Percentiles rank a stretch among this genome's conserved stretches.
Evolutionary conservation across 345 rosid species (phyloP).

Genomic region (Hypericum perforatum): DNA sequence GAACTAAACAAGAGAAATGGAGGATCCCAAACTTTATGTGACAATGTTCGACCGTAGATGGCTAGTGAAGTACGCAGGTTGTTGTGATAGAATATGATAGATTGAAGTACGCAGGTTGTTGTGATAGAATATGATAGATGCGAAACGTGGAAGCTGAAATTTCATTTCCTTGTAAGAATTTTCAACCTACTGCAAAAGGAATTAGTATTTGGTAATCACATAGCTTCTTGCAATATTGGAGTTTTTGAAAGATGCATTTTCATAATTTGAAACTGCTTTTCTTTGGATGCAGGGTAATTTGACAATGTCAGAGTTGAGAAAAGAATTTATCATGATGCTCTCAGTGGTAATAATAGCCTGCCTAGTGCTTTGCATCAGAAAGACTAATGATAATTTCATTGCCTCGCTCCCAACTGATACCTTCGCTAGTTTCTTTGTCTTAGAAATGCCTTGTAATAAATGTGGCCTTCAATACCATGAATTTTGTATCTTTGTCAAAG

Average conservation of each 20-base stretch:
- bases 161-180: too few species aligned
- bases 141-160: not conserved
- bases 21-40: slow-evolving; percentile 80
- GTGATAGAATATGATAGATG: slow-evolving; percentile 1
- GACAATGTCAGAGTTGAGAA: slow-evolving; percentile 77
- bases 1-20: slow-evolving; percentile 85
- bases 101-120: slow-evolving; percentile 3
- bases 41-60: slow-evolving; percentile 75
- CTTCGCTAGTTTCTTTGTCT: slow-evolving; percentile 19
- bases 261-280: slow-evolving; percentile 1
- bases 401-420: slow-evolving; percentile 44
- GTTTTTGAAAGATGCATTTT: not conserved
- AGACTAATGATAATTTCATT: slow-evolving; percentile 71
- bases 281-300: slow-evolving; percentile 66
- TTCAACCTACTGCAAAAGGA: too few species aligned
- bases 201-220: not conserved
- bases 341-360: slow-evolving; percentile 98
- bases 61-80: slow-evolving; percentile 60
- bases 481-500: slow-evolving; percentile 3
- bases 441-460: slow-evolving; percentile 20
- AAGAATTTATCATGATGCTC: slow-evolving; percentile 94
- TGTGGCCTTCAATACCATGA: slow-evolving; percentile 16
- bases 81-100: not conserved
- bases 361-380: slow-evolving; percentile 95
- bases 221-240: not conserved